Evolutionary conservation across 129 eudicot species (phyloP).

Genomic region (Flaveria brownii): DNA sequence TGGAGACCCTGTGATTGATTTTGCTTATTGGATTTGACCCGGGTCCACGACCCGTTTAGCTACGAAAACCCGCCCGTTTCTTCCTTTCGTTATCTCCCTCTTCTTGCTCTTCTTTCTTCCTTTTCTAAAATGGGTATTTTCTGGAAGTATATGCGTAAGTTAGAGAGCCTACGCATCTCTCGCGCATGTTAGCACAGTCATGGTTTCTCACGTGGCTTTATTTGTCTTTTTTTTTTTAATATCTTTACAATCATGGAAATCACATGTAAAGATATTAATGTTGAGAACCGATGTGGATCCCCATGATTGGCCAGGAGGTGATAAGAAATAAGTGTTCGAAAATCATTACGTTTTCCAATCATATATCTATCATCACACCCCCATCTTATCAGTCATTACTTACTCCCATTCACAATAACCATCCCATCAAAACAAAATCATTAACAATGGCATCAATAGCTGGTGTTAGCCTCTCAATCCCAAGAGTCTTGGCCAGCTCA

Average conservation of each 20-base stretch:
- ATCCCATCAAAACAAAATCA: not conserved
- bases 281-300: constrained; percentile 37
- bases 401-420: constrained; percentile 14
- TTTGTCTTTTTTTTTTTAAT: no score
- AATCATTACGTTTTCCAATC: constrained; percentile 24
- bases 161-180: not conserved
- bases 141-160: constrained; percentile 37
- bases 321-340: constrained; percentile 56
- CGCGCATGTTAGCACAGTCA: constrained; percentile 12
- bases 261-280: constrained; percentile 27
- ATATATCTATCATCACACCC: constrained; percentile 36
- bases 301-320: constrained; percentile 35
- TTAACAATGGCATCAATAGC: constrained; percentile 54
- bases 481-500: constrained; percentile 44
- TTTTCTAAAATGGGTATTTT: not conserved
- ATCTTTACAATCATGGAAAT: not conserved
- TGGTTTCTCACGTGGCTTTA: not conserved
- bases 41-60: constrained; percentile 32
- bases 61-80: constrained; percentile 25
- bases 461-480: constrained; percentile 54
- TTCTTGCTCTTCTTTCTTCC: not conserved
- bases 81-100: not conserved
- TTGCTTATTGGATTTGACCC: constrained; percentile 37
- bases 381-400: not conserved
- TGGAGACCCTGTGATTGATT: constrained; percentile 35